phyloP scores from a whole-genome alignment of 1,139 yeast species.

The Arxiozyma bovina region DNA sequence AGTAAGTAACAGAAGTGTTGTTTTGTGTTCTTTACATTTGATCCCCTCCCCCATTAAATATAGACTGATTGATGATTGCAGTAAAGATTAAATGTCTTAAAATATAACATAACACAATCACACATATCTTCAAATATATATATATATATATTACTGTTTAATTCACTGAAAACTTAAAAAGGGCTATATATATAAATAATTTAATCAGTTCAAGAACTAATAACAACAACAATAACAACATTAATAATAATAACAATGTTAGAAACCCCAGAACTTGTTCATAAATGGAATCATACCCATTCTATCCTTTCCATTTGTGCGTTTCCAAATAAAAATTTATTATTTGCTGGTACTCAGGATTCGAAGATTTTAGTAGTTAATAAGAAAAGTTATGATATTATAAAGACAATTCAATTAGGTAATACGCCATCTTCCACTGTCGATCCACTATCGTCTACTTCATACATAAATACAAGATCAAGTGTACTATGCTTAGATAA shows the following conservation, averaged over 20 bases:
- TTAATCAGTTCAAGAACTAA: too few species aligned
- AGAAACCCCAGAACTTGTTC: slow-evolving; percentile 36
- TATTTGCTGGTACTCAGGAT: slow-evolving; percentile 91
- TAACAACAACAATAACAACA: background rate
- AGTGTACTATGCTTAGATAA: slow-evolving; percentile 56
- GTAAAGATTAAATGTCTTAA: too few species aligned
- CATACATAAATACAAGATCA: slow-evolving; percentile 44
- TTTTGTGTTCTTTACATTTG: too few species aligned
- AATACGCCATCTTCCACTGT: background rate
- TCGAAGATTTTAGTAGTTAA: slow-evolving; percentile 72
- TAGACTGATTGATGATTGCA: too few species aligned
- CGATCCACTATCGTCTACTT: background rate
- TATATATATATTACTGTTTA: too few species aligned
- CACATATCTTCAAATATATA: too few species aligned
- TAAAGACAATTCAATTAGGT: slow-evolving; percentile 23
- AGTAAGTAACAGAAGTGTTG: too few species aligned
- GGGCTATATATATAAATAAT: too few species aligned
- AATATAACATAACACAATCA: too few species aligned
- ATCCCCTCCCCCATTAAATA: too few species aligned
- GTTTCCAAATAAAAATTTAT: slow-evolving; percentile 46
- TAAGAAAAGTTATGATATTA: slow-evolving; percentile 47
- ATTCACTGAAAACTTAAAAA: too few species aligned
- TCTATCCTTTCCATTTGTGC: slow-evolving; percentile 74
- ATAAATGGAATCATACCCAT: slow-evolving; percentile 66
- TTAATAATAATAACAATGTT: background rate